Evolutionary conservation across 805 yeast species (phyloP).

Genomic region (Ogataea chonburiensis): DNA sequence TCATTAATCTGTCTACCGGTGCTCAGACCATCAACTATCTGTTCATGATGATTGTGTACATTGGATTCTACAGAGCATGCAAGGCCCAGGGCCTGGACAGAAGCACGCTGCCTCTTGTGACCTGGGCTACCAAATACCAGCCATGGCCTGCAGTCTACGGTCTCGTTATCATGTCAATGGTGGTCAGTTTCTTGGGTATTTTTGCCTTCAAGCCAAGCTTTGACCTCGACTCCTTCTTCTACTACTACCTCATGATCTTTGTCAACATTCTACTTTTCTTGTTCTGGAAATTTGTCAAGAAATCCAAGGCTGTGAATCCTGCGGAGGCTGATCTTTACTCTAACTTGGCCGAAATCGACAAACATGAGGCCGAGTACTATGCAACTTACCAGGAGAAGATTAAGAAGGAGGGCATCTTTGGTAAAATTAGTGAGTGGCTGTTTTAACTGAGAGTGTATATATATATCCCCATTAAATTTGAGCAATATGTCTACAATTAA

Average conservation of each 20-base stretch:
- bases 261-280: slow-evolving; percentile 37
- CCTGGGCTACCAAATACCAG: slow-evolving; percentile 47
- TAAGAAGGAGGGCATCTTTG: not conserved
- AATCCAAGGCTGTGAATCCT: slow-evolving; percentile 41
- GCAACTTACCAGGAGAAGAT: slow-evolving; percentile 11
- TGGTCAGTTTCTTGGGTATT: slow-evolving; percentile 40
- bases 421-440: slow-evolving; percentile 12
- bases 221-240: slow-evolving; percentile 41
- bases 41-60: slow-evolving; percentile 47
- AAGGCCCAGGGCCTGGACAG: slow-evolving; percentile 53
- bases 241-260: slow-evolving; percentile 44
- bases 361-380: slow-evolving; percentile 41
- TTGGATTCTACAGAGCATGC: slow-evolving; percentile 64
- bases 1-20: slow-evolving; percentile 33
- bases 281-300: slow-evolving; percentile 38
- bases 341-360: slow-evolving; percentile 48
- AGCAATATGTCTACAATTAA: not conserved
- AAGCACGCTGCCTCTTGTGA: slow-evolving; percentile 42
- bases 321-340: slow-evolving; percentile 46
- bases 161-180: slow-evolving; percentile 34
- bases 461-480: no score
- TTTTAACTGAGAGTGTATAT: no score
- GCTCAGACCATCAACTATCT: slow-evolving; percentile 31
- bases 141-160: slow-evolving; percentile 32
- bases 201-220: slow-evolving; percentile 41